Conservation (phyloP, 2,329 filamentous ascomycete species). For the Penicillium sp. region DNA sequence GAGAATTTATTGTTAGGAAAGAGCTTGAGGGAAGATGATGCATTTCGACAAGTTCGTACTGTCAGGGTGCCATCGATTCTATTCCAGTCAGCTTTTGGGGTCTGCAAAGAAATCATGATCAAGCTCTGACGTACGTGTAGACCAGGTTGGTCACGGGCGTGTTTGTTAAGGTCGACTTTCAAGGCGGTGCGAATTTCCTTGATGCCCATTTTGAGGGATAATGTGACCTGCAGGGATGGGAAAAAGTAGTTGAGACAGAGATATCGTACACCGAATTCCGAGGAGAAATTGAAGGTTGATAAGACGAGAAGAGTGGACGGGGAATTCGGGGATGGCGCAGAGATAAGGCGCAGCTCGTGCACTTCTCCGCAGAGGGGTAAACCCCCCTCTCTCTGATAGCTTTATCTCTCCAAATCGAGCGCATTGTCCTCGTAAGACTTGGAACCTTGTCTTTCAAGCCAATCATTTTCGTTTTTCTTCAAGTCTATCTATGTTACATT, state of each 20-base stretch:
- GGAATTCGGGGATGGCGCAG: background rate
- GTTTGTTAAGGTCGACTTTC: slow-evolving; percentile 72
- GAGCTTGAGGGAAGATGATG: background rate
- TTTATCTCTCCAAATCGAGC: slow-evolving; percentile 1
- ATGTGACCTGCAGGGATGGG: too few species aligned
- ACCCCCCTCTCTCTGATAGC: background rate
- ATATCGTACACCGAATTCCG: background rate
- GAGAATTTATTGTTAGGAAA: background rate
- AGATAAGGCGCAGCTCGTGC: slow-evolving; percentile 9
- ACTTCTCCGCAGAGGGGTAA: slow-evolving; percentile 15
- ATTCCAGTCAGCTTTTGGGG: slow-evolving; percentile 11
- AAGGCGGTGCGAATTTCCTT: slow-evolving; percentile 66
- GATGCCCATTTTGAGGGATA: slow-evolving; percentile 35
- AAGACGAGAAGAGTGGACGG: background rate
- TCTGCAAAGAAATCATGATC: background rate
- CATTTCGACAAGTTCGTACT: slow-evolving; percentile 54
- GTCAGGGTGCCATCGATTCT: slow-evolving; percentile 95
- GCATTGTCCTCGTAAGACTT: background rate
- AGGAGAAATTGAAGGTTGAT: background rate
- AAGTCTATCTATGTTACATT: background rate
- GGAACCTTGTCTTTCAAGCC: background rate
- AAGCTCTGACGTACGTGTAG: slow-evolving; percentile 63
- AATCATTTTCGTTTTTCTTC: background rate
- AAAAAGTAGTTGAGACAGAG: background rate
- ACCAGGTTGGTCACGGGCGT: slow-evolving; percentile 67